Evolutionary conservation across 768 basidiomycete species (phyloP), one percentile per base, ranked within the genome.

Genomic region (Tulasnella sp.): DNA sequence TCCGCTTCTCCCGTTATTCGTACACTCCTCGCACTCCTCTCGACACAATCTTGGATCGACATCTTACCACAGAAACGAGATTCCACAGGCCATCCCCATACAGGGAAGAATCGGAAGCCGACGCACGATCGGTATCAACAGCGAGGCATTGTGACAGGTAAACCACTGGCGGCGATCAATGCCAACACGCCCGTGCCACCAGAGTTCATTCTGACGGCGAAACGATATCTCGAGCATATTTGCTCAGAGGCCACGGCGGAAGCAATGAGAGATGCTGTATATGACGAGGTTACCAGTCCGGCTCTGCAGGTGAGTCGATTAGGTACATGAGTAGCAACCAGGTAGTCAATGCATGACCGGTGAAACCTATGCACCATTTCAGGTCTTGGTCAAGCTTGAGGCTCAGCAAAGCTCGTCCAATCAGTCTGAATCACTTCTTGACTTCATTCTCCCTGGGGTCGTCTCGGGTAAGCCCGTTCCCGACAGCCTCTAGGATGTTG

Each of bases 1-100:
- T 95, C 92, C 66, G 92, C 86, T 34, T 94, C 95, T 0, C 95
- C 97, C 65, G 88, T 93, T 44, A 64, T 95, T 48, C 85, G 94
- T 38, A 81, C 85, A 23, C 71, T 97, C 2, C 78, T 97, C 13
- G 68, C 85, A 3, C 75, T 96, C 44, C 75, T 96, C n/a, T 83
- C 81, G 13, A 87, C 89, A 72, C 75, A 27, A 67, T 80, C 1
- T 13, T 51, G 48, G 48, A 27, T 21, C 8, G 58, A 59, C 3
- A 13, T 59, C 19, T 9, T 21, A 10, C 27, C 34, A 8, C 23
- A 30, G 48, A 59, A 51, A 32, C 56, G 15, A n/a, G 38, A 45
- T 21, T 29, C 1, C 43, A 48, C 44, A n/a, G 42, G 42, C 13
- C 58, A n/a, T 50, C 58, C 75, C 78, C 3, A 56, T 62, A 60